Conservation (phyloP, 345 rosid species). For the Aquilaria yunnanensis region DNA sequence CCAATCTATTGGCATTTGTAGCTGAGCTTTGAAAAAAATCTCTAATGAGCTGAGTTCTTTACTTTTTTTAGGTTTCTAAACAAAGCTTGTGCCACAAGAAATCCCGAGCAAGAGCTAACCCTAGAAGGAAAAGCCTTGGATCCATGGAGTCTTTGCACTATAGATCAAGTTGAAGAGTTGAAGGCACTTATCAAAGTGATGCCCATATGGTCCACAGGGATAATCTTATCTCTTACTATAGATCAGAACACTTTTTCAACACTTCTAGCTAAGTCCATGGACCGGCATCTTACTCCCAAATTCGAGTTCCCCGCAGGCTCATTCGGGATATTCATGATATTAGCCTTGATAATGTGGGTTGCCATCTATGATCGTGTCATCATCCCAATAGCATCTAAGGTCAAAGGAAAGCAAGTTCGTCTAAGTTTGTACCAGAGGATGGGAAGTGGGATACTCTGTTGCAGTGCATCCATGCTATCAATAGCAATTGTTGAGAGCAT, state of each 20-base stretch:
- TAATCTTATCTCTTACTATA: conserved; percentile 26
- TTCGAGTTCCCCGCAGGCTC: conserved; percentile 58
- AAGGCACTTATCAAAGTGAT: conserved; percentile 42
- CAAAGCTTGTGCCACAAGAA: conserved; percentile 40
- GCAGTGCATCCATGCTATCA: conserved; percentile 21
- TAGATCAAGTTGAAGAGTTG: conserved; percentile 57
- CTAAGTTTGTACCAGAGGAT: conserved; percentile 39
- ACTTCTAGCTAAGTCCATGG: conserved; percentile 44
- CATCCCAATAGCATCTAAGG: conserved; percentile 32
- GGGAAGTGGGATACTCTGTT: conserved; percentile 37
- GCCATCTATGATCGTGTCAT: conserved; percentile 32
- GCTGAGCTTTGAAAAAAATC: background rate
- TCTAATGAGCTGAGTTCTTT: conserved; percentile 2
- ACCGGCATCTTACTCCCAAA: conserved; percentile 34
- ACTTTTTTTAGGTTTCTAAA: conserved; percentile 35
- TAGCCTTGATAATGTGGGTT: conserved; percentile 30
- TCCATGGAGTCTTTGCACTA: conserved; percentile 49
- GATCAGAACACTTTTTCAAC: conserved; percentile 34
- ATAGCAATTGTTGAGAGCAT: conserved; percentile 34
- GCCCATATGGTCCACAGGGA: conserved; percentile 53
- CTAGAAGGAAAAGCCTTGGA: conserved; percentile 23
- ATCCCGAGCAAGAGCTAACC: conserved; percentile 28
- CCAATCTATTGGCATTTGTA: background rate
- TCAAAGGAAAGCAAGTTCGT: conserved; percentile 22
- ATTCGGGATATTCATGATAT: conserved; percentile 26